Conservation (phyloP, 805 yeast species). For the Gaillardinia entomophila region DNA sequence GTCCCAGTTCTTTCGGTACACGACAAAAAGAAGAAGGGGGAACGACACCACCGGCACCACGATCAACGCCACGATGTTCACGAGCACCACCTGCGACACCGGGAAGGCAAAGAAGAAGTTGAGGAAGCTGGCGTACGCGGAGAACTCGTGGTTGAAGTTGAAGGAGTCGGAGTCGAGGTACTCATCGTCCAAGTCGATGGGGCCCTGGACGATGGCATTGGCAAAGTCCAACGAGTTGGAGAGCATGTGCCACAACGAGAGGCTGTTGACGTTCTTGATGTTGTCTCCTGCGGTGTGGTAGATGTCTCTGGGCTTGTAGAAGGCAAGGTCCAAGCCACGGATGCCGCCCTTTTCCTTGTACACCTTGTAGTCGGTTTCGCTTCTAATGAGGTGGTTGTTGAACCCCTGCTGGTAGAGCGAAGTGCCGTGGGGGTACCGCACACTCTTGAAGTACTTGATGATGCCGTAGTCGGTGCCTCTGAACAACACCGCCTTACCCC, state of each 20-base stretch:
- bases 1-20: constrained; percentile 45
- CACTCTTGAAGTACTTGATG: constrained; percentile 50
- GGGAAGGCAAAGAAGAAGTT: constrained; percentile 58
- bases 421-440: constrained; percentile 66
- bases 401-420: constrained; percentile 85
- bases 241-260: constrained; percentile 82
- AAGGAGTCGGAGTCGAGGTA: constrained; percentile 12
- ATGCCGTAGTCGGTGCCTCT: constrained; percentile 78
- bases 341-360: constrained; percentile 57
- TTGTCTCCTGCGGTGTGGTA: constrained; percentile 79
- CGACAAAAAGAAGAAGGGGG: constrained; percentile 42
- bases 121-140: constrained; percentile 61
- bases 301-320: constrained; percentile 74
- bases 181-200: constrained; percentile 25
- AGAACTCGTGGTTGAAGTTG: constrained; percentile 19
- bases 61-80: constrained; percentile 48
- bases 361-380: constrained; percentile 83
- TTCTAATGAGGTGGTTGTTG: constrained; percentile 59
- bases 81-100: constrained; percentile 39
- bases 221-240: constrained; percentile 61
- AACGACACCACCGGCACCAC: constrained; percentile 50
- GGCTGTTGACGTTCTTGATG: constrained; percentile 55
- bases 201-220: constrained; percentile 29
- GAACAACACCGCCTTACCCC: constrained; percentile 77
- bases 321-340: constrained; percentile 87